phyloP scores from a whole-genome alignment of 805 yeast genomes.

The Saccharomyces eubayanus region DNA sequence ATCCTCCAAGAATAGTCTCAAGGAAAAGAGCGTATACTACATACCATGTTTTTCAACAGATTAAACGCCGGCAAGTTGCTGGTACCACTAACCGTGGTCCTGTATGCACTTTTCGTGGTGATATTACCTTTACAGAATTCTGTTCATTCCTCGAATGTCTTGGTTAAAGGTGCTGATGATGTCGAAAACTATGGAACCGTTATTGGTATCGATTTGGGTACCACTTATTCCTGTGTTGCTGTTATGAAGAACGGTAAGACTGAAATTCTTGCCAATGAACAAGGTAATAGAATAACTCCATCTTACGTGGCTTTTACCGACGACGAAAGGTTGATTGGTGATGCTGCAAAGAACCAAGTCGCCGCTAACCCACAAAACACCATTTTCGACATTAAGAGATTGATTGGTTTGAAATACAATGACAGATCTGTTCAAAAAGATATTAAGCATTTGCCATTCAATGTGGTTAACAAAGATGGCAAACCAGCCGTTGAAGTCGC shows the following conservation, averaged over 20 bases:
- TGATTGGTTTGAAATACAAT: slow-evolving; percentile 74
- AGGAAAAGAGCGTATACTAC: not conserved
- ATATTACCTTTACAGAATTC: slow-evolving; percentile 24
- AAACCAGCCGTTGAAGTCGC: slow-evolving; percentile 78
- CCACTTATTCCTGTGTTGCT: slow-evolving; percentile 96
- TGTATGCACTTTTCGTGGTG: slow-evolving; percentile 26
- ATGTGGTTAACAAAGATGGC: slow-evolving; percentile 58
- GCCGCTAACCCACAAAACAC: slow-evolving; percentile 83
- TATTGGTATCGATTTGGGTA: slow-evolving; percentile 94
- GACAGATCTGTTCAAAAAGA: slow-evolving; percentile 77
- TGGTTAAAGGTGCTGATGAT: slow-evolving; percentile 33
- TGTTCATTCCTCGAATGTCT: slow-evolving; percentile 22
- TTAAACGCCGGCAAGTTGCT: slow-evolving; percentile 32
- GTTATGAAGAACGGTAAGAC: slow-evolving; percentile 78
- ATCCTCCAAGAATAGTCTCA: not conserved
- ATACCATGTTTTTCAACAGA: slow-evolving; percentile 9
- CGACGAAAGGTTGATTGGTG: slow-evolving; percentile 89
- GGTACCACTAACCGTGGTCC: slow-evolving; percentile 37
- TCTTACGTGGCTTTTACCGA: slow-evolving; percentile 89
- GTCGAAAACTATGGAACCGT: slow-evolving; percentile 53
- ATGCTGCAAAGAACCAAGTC: slow-evolving; percentile 94
- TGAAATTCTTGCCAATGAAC: slow-evolving; percentile 90
- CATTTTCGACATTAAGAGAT: slow-evolving; percentile 82
- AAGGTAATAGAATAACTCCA: slow-evolving; percentile 95
- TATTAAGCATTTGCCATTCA: slow-evolving; percentile 74